Conservation (phyloP, 2,329 filamentous ascomycete species). For the Curvularia spicifera region DNA sequence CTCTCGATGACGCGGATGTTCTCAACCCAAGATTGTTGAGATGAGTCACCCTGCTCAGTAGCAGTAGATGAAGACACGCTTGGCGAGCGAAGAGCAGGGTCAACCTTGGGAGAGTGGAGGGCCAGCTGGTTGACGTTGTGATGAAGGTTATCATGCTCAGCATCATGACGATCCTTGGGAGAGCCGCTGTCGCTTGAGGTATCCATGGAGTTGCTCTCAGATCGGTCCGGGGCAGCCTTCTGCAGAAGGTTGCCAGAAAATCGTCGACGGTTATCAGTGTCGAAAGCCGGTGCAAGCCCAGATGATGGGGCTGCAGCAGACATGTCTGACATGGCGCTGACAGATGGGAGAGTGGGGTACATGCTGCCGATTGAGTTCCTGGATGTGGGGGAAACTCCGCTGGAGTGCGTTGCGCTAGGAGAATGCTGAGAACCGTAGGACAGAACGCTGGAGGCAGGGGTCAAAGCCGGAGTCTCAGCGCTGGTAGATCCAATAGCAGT, state of each 20-base stretch:
- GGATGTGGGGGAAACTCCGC: constrained; percentile 67
- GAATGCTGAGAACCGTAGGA: constrained; percentile 82
- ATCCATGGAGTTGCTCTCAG: constrained; percentile 49
- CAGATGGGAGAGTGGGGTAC: constrained; percentile 77
- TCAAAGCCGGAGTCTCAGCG: constrained; percentile 74
- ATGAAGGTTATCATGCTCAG: constrained; percentile 46
- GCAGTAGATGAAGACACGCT: constrained; percentile 45
- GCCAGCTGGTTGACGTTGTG: constrained; percentile 49
- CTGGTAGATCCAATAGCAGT: constrained; percentile 51
- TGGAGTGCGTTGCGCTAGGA: constrained; percentile 66
- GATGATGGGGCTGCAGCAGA: constrained; percentile 69
- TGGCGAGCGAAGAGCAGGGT: constrained; percentile 49
- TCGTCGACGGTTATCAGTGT: constrained; percentile 65
- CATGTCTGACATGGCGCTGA: constrained; percentile 68
- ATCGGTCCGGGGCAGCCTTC: constrained; percentile 48
- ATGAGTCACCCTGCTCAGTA: constrained; percentile 44
- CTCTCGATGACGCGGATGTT: constrained; percentile 69
- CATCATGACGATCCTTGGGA: constrained; percentile 42
- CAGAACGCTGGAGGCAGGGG: constrained; percentile 75
- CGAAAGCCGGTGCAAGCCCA: constrained; percentile 70
- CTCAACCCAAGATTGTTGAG: constrained; percentile 65
- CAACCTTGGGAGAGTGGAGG: constrained; percentile 51
- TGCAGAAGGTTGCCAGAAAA: constrained; percentile 68
- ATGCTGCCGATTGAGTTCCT: constrained; percentile 64
- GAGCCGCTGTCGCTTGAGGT: constrained; percentile 48